phyloP scores from a whole-genome alignment of 768 basidiomycete genomes.

The Cystoderma amianthinum region DNA sequence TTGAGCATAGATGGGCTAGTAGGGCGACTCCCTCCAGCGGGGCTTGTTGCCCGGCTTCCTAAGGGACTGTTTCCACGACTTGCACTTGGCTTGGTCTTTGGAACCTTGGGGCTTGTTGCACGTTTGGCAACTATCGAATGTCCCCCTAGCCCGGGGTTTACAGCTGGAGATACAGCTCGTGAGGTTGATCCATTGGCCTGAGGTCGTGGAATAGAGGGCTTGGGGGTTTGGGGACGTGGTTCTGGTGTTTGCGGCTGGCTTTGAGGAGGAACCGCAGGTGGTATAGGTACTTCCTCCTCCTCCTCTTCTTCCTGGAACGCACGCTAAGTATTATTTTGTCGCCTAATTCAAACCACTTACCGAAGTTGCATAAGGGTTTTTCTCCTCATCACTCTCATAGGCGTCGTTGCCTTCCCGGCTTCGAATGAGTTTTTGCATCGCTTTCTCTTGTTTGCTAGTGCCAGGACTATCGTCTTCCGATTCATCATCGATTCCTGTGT shows the following conservation, averaged over 20 bases:
- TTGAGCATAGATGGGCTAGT: slow-evolving; percentile 27
- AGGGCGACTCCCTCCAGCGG: slow-evolving; percentile 33
- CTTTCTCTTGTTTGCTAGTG: slow-evolving; percentile 65
- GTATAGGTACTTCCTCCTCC: slow-evolving; percentile 43
- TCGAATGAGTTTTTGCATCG: slow-evolving; percentile 81
- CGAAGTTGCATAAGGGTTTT: slow-evolving; percentile 78
- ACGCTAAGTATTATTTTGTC: background rate
- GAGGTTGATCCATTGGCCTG: slow-evolving; percentile 30
- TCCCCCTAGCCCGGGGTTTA: slow-evolving; percentile 54
- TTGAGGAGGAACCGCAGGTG: slow-evolving; percentile 40
- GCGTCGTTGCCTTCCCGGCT: slow-evolving; percentile 77
- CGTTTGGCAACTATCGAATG: slow-evolving; percentile 79
- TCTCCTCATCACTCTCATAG: slow-evolving; percentile 80
- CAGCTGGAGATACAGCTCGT: slow-evolving; percentile 52
- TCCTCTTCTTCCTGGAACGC: slow-evolving; percentile 58
- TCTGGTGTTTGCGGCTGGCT: slow-evolving; percentile 24
- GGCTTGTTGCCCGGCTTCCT: slow-evolving; percentile 48
- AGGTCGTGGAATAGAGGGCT: slow-evolving; percentile 25
- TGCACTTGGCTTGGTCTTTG: slow-evolving; percentile 44
- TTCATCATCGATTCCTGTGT: slow-evolving; percentile 64
- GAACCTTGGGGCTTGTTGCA: slow-evolving; percentile 74
- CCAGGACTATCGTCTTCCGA: slow-evolving; percentile 64
- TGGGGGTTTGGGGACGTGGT: slow-evolving; percentile 40
- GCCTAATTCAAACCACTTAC: slow-evolving; percentile 29
- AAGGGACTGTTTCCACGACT: slow-evolving; percentile 60